Percentiles rank a stretch among this genome's conserved stretches.
Evolutionary conservation across 2,329 filamentous ascomycete species (phyloP).

Genomic region (Fusarium compactum): DNA sequence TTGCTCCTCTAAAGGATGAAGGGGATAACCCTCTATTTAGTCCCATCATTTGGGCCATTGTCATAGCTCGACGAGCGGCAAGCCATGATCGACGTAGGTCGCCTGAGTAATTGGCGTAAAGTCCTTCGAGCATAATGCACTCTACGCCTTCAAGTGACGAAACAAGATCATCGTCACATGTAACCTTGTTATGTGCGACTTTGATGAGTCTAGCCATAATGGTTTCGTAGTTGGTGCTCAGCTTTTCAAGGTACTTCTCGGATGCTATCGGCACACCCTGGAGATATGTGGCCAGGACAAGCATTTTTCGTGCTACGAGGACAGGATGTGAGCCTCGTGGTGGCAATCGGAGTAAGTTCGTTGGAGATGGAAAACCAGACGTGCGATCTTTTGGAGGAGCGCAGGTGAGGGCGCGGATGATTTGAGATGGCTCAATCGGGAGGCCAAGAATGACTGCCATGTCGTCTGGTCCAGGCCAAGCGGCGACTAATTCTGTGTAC

Average conservation of each 20-base stretch:
- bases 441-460: slow-evolving; percentile 52
- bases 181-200: slow-evolving; percentile 54
- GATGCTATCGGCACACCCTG: slow-evolving; percentile 47
- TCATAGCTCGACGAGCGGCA: slow-evolving; percentile 58
- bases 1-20: slow-evolving; percentile 5
- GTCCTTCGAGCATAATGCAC: slow-evolving; percentile 61
- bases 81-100: slow-evolving; percentile 61
- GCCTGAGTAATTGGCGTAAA: slow-evolving; percentile 60
- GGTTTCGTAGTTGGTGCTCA: slow-evolving; percentile 22
- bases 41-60: slow-evolving; percentile 58
- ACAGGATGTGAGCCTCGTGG: slow-evolving; percentile 52
- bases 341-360: slow-evolving; percentile 48
- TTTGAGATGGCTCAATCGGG: slow-evolving; percentile 47
- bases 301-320: slow-evolving; percentile 56
- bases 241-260: background rate
- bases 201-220: slow-evolving; percentile 48
- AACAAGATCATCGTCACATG: slow-evolving; percentile 60
- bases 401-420: slow-evolving; percentile 55
- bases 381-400: slow-evolving; percentile 32
- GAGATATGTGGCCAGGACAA: slow-evolving; percentile 54
- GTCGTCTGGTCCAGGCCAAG: slow-evolving; percentile 56
- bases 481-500: slow-evolving; percentile 49
- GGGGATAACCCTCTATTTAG: slow-evolving; percentile 45
- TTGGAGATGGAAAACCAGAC: slow-evolving; percentile 35
- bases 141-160: slow-evolving; percentile 62